phyloP scores from a whole-genome alignment of 2,329 filamentous ascomycete species.

The Emergomyces africanus region DNA sequence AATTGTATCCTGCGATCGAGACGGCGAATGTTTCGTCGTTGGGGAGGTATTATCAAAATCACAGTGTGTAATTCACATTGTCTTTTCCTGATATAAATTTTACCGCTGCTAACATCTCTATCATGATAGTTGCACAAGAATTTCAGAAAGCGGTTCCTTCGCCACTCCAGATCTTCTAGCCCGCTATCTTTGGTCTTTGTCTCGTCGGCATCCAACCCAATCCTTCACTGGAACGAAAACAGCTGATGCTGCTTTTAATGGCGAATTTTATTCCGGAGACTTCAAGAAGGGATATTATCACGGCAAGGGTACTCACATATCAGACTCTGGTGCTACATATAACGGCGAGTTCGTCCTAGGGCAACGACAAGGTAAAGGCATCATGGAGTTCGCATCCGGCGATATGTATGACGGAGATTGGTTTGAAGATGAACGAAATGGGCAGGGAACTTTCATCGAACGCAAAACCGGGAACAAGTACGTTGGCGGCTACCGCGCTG shows the following conservation, averaged over 20 bases:
- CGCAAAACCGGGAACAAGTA: constrained; percentile 47
- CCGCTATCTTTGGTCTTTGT: constrained; percentile 33
- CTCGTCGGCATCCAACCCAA: constrained; percentile 33
- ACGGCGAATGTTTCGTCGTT: constrained; percentile 31
- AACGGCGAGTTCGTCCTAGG: constrained; percentile 41
- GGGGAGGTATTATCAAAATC: constrained; percentile 28
- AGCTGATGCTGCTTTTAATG: constrained; percentile 40
- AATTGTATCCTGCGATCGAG: constrained; percentile 15
- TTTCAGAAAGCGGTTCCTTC: constrained; percentile 24
- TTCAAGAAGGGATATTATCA: constrained; percentile 39
- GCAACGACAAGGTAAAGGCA: constrained; percentile 43
- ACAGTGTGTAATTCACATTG: constrained; percentile 17
- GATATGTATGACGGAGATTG: constrained; percentile 37
- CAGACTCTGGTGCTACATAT: constrained; percentile 43
- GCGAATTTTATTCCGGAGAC: constrained; percentile 44
- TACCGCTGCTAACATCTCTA: constrained; percentile 6
- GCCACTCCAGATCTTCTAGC: constrained; percentile 27
- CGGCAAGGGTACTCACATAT: constrained; percentile 42
- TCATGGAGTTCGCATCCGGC: constrained; percentile 44
- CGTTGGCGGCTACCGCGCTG: constrained; percentile 47
- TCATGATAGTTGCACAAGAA: constrained; percentile 18
- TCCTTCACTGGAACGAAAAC: constrained; percentile 36
- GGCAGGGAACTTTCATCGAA: constrained; percentile 45
- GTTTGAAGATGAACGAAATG: constrained; percentile 37
- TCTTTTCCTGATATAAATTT: not conserved